A percentile compares a stretch with the other conserved stretches of the same genome.
Conservation (phyloP, 2,329 filamentous ascomycete genomes). For the Cladosporium oxysporum region DNA sequence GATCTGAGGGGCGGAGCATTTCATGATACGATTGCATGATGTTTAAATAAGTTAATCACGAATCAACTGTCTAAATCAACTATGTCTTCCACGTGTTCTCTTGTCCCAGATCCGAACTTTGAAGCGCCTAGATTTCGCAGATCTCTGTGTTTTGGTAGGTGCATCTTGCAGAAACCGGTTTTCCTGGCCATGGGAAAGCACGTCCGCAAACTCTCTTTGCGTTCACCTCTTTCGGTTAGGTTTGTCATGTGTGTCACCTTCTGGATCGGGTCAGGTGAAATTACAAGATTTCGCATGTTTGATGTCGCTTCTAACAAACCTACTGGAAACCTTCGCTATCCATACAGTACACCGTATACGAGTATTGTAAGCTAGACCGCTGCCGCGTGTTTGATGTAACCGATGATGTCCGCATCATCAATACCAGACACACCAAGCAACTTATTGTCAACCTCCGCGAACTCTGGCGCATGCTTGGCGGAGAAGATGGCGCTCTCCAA, state of each 20-base stretch:
- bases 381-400: not conserved
- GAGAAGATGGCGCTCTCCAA: conserved; percentile 33
- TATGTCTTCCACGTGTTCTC: not conserved
- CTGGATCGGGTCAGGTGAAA: not conserved
- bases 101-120: not conserved
- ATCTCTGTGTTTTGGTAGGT: not conserved
- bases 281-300: not conserved
- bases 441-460: conserved; percentile 40
- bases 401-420: not conserved
- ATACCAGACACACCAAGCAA: conserved; percentile 39
- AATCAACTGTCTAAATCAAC: conserved; percentile 23
- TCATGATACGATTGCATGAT: conserved; percentile 12
- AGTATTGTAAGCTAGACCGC: not conserved
- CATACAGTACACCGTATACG: not conserved
- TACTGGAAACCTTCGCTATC: not conserved
- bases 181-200: not conserved
- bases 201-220: not conserved
- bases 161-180: not conserved
- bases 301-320: not conserved
- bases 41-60: conserved; percentile 5
- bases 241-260: not conserved
- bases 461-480: conserved; percentile 37
- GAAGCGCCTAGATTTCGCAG: not conserved
- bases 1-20: not conserved
- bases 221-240: not conserved